Evolutionary conservation across 192 early-diverging fungal species (phyloP).

Genomic region (Entomortierella lignicola): DNA sequence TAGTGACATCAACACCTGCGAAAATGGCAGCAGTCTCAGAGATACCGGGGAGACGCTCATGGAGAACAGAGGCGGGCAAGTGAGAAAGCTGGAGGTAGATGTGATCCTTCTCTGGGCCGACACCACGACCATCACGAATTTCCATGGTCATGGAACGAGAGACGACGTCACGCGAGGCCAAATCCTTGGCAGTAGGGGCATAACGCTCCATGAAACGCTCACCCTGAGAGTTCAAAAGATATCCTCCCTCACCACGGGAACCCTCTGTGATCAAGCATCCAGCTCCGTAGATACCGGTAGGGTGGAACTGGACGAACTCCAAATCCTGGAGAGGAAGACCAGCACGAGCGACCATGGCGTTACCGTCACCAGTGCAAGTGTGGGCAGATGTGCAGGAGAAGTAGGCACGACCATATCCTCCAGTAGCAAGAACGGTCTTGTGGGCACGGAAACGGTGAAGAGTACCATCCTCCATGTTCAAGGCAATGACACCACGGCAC

Average conservation of each 20-base stretch:
- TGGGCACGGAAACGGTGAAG: constrained; percentile 97
- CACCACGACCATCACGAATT: constrained; percentile 97
- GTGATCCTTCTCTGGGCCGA: constrained; percentile 96
- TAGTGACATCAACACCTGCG: constrained; percentile 98
- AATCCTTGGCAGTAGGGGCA: constrained; percentile 97
- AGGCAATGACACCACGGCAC: constrained; percentile 96
- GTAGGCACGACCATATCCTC: constrained; percentile 99
- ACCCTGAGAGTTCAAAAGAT: constrained; percentile 94
- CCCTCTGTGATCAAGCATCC: constrained; percentile 99
- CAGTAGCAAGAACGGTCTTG: constrained; percentile 98
- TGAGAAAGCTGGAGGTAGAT: constrained; percentile 96
- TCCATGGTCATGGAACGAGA: constrained; percentile 98
- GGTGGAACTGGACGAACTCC: constrained; percentile 99
- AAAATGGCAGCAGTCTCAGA: constrained; percentile 99
- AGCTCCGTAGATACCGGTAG: constrained; percentile 98
- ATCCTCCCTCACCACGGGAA: constrained; percentile 95
- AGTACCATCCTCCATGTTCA: constrained; percentile 98
- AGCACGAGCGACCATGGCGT: constrained; percentile 98
- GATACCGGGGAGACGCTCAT: constrained; percentile 96
- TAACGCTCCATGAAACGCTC: constrained; percentile 99
- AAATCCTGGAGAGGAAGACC: constrained; percentile 97
- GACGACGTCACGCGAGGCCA: constrained; percentile 99
- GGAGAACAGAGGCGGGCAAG: constrained; percentile 89
- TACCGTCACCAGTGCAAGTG: constrained; percentile 99
- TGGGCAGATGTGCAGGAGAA: constrained; percentile 98